Evolutionary conservation across 192 early-diverging fungal species (phyloP).

Genomic region (Coemansia sp.): DNA sequence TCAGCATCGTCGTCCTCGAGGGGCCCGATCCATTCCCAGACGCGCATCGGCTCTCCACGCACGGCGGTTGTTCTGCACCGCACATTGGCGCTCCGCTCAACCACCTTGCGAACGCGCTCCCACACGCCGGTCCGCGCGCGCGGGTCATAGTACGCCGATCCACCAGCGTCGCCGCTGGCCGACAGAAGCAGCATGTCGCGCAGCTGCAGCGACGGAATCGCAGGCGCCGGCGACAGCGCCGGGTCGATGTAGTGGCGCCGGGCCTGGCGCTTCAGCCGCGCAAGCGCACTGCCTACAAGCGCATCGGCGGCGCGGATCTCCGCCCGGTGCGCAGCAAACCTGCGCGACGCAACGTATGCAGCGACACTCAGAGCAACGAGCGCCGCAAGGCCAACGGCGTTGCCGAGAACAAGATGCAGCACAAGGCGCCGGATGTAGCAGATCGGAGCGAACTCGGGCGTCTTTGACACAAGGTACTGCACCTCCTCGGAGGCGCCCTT

Average conservation of each 20-base stretch:
- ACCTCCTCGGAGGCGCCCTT: conserved; percentile 6
- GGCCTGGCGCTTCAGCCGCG: conserved; percentile 58
- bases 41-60: conserved; percentile 62
- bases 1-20: conserved; percentile 51
- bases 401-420: conserved; percentile 30
- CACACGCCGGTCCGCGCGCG: conserved; percentile 56
- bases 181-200: conserved; percentile 59
- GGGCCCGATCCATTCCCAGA: conserved; percentile 69
- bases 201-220: conserved; percentile 58
- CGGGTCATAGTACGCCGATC: conserved; percentile 39
- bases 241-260: conserved; percentile 59
- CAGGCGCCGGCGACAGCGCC: conserved; percentile 56
- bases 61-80: conserved; percentile 61
- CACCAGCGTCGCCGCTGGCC: background rate
- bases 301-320: conserved; percentile 45
- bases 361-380: conserved; percentile 17
- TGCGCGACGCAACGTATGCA: conserved; percentile 29
- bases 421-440: conserved; percentile 31
- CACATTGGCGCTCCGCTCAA: conserved; percentile 64
- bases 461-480: conserved; percentile 36
- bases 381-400: conserved; percentile 22
- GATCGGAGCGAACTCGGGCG: conserved; percentile 20
- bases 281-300: conserved; percentile 50
- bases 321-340: conserved; percentile 33
- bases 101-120: conserved; percentile 59